Base-by-base conservation (phyloP, 1,284 basidiomycete genomes). In the Sanguinoderma infundibulare region DNA sequence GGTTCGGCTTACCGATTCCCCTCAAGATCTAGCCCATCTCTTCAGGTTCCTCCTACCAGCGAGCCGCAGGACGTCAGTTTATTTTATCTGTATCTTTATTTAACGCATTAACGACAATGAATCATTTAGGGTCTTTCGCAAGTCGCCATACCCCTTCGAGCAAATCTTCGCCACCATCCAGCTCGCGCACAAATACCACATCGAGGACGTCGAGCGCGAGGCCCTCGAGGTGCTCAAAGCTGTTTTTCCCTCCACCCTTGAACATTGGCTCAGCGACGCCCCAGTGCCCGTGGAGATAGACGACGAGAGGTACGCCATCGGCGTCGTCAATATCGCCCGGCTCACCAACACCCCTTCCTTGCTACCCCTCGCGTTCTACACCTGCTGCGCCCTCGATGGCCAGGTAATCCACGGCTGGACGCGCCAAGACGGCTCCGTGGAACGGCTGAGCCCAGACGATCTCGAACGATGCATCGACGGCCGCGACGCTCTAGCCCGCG, bases 1-100 rank as follows among this genome's bases (percentile, higher is more conserved):
- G 2, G 64, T 71, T 0, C 46, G 53, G 6, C 40, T 67, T 0
- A 42, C 53, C 1, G 68, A 71, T 55, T n/a, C 56, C 9, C 57
- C 60, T 1, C 24, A 59, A 2, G 63, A 65, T 17, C 22, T 65
- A 9, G 38, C 38, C 12, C 44, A 55, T 36, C 36, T 62, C 14
- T 34, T 65, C 3, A 49, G 39, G 5, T 20, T 53, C n/a, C 38
- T 62, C 1, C 35, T 57, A 6, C 50, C 57, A 3, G 38, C 12
- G 10, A 5, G 9, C 20, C 12, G 42, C 9, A 8, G 3, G 10
- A 9, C 15, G 52, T 53, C 36, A 26, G 52, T 53, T 28, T 20
- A 12, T 52, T 35, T 35, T 17, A 14, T 17, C 5, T 7, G 24
- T n/a, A 12, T 42, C 7, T n/a, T 6, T n/a, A 17, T 36, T n/a